A percentile compares a stretch with the other conserved stretches of the same genome.
These are phyloP conservation scores for Cystobasidiopsis lactophilus DNA, from an alignment of 768 basidiomycete species.

Conservation along the genomic window DNA sequence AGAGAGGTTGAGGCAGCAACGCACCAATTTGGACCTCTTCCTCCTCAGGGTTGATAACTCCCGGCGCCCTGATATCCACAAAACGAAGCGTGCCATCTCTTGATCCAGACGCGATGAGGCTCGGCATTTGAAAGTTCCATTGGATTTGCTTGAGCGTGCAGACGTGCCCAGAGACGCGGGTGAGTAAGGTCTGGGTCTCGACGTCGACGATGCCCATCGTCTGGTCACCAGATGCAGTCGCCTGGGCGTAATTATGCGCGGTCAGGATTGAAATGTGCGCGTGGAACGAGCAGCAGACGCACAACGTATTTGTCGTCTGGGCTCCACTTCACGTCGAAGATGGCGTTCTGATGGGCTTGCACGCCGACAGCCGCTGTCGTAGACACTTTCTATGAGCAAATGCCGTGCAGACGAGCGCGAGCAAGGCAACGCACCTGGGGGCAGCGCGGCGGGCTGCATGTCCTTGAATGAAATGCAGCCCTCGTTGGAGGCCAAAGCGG, in stretches of 20 bases:
- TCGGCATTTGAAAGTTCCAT: conserved; percentile 13
- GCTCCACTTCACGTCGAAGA: conserved; percentile 22
- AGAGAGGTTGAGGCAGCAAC: too few relatives aligned
- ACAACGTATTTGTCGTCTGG: conserved; percentile 17
- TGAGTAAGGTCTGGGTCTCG: conserved; percentile 10
- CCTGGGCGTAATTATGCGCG: conserved; percentile 11
- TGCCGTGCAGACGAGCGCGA: neutral
- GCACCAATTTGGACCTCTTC: too few relatives aligned
- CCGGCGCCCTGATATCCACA: too few relatives aligned
- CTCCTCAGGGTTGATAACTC: too few relatives aligned
- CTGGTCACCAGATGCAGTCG: conserved; percentile 21
- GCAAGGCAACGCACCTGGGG: conserved; percentile 5
- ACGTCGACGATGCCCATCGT: conserved; percentile 16
- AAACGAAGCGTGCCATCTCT: conserved; percentile 22
- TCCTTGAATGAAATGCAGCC: conserved; percentile 18
- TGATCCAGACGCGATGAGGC: conserved; percentile 21
- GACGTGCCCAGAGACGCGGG: conserved; percentile 16
- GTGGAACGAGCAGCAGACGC: neutral
- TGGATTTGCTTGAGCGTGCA: conserved; percentile 20
- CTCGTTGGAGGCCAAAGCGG: conserved; percentile 19
- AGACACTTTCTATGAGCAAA: neutral
- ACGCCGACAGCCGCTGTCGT: conserved; percentile 6
- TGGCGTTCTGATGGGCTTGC: conserved; percentile 20
- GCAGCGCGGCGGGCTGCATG: conserved; percentile 8
- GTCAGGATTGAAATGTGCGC: too few relatives aligned